Evolutionary conservation across 225 moss, liverwort and hornwort genomes (phyloP).

Genomic region (Marchantia paleacea): DNA sequence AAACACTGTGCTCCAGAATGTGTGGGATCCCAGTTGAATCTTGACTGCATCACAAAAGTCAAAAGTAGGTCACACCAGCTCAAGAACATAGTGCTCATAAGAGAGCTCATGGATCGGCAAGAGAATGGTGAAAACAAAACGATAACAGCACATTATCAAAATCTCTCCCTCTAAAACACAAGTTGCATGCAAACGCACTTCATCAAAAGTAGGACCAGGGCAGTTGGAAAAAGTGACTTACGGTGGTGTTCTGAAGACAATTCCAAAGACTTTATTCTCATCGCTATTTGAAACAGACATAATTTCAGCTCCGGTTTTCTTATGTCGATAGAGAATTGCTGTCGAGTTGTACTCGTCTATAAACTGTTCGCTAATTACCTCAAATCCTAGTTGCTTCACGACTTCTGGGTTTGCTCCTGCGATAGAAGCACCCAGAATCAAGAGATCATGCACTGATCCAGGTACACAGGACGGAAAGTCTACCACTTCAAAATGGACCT

Average conservation of each 20-base stretch:
- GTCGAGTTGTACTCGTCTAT: constrained; percentile 95
- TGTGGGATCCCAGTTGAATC: constrained; percentile 96
- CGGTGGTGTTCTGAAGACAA: constrained; percentile 96
- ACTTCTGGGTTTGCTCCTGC: constrained; percentile 83
- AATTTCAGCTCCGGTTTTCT: constrained; percentile 89
- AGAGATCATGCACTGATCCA: not conserved
- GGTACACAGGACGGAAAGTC: not conserved
- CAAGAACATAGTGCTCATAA: not conserved
- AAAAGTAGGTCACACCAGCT: not conserved
- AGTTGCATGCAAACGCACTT: not conserved
- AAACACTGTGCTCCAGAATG: constrained; percentile 90
- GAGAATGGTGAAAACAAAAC: not conserved
- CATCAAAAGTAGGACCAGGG: not conserved
- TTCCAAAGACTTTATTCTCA: constrained; percentile 96
- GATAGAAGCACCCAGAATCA: not conserved
- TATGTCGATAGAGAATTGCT: constrained; percentile 87
- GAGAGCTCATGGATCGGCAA: not conserved
- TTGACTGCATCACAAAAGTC: constrained; percentile 47
- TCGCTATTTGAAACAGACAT: constrained; percentile 95
- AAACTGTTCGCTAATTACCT: constrained; percentile 79
- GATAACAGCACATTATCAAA: not conserved
- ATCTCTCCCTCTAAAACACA: not conserved
- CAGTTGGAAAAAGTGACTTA: constrained; percentile 39
- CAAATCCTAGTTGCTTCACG: constrained; percentile 79
- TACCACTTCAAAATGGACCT: not conserved